Conservation (phyloP, 2,329 filamentous ascomycete species). For the Pestalotiopsis fici region DNA sequence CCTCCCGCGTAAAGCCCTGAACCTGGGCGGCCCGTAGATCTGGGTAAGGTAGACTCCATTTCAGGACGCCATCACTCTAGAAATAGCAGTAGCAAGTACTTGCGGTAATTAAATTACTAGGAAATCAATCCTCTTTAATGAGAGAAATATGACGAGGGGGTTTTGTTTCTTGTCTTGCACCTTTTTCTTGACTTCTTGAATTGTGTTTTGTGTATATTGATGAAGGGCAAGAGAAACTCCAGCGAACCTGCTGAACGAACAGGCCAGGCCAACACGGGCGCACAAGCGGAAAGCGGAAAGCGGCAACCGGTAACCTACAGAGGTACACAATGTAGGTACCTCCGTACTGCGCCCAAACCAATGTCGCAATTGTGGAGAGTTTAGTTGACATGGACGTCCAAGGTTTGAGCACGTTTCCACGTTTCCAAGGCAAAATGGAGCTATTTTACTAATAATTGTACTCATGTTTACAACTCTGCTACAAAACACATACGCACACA, state of each 20-base stretch:
- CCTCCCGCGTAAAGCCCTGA: not conserved
- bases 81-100: not conserved
- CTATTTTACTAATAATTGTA: not conserved
- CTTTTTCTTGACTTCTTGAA: not conserved
- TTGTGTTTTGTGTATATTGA: not conserved
- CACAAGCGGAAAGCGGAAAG: not conserved
- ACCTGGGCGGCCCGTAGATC: not conserved
- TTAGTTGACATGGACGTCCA: not conserved
- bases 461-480: not conserved
- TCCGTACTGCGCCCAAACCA: not conserved
- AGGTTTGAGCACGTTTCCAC: constrained; percentile 2
- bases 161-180: not conserved
- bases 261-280: not conserved
- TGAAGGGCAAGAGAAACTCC: not conserved
- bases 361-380: constrained; percentile 7
- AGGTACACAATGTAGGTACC: not conserved
- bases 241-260: not conserved
- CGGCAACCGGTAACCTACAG: not conserved
- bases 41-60: not conserved
- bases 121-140: not conserved
- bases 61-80: not conserved
- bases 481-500: not conserved
- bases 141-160: not conserved
- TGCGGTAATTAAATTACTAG: not conserved
- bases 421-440: not conserved